Base-by-base conservation (phyloP, 2,329 filamentous ascomycete genomes). In the Didymella glomerata region DNA sequence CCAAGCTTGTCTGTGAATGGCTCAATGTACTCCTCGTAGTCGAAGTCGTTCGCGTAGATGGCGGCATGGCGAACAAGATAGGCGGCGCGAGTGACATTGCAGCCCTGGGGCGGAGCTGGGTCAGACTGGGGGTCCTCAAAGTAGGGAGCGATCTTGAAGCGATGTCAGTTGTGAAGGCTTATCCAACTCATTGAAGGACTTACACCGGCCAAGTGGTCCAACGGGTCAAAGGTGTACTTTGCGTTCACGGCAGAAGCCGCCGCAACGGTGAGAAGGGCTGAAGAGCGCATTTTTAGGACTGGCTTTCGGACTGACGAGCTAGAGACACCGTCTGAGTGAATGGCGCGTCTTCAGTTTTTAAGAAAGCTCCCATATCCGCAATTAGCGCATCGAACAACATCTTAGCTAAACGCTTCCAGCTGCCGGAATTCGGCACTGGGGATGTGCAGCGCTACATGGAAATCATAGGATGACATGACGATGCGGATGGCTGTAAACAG, bases 1-100 rank as follows among this genome's bases (percentile, higher is more conserved):
- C 80, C 76, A 42, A 88, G 75, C 75, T 90, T 90, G 60, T 81
- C 68, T 4, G 80, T 77, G 64, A 84, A 84, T 0, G 82, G 81
- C 64, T 82, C 79, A 27, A 84, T 80, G 68, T 82, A 84, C 32
- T 75, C 71, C 65, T 84, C 82, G 63, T 80, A 84, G 61, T 84
- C 82, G 66, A 83, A 83, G 56, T 83, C 80, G 57, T 84, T 84
- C 36, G 80, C 80, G 60, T 81, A 82, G 61, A 84, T 84, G 34
- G 82, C 81, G 1, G 81, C 81, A 68, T 84, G 82, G 11, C 82
- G 77, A 20, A 83, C 75, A 7, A 84, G 78, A 62, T 83, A 83
- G 6, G 82, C 77, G 10, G 80, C 81, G 48, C 79, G 73, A 10
- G 79, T 82, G 25, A 83, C 80, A 63, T 82, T 80, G 75, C 82